A percentile compares a stretch with the other conserved stretches of the same genome.
These are phyloP conservation scores for Platanthera zijinensis DNA, from an alignment of 106 monocot species.

Conservation along the genomic window DNA sequence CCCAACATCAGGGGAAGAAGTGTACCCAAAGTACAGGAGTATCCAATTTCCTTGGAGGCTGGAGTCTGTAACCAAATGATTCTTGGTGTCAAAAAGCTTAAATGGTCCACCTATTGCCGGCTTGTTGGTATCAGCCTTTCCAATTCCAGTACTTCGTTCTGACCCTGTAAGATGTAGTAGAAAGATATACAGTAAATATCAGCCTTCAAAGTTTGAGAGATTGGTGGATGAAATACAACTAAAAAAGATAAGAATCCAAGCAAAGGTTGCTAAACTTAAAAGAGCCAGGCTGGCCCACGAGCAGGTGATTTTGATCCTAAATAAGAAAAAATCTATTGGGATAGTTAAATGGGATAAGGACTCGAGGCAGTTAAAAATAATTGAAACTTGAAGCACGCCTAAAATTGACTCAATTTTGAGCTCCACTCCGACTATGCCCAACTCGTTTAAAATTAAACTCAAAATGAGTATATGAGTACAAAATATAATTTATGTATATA, in stretches of 20 bases:
- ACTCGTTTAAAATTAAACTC: no score
- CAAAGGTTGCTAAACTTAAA: neutral
- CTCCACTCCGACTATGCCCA: no score
- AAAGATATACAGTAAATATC: neutral
- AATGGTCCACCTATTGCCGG: slow-evolving; percentile 92
- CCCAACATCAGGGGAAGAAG: slow-evolving; percentile 89
- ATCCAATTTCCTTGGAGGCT: slow-evolving; percentile 80
- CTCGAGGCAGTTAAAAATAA: neutral
- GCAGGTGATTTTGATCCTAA: neutral
- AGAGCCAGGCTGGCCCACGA: neutral
- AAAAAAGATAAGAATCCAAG: neutral
- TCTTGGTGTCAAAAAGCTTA: slow-evolving; percentile 65
- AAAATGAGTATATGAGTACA: no score
- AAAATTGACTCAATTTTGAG: no score
- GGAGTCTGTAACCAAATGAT: slow-evolving; percentile 55
- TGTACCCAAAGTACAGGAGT: slow-evolving; percentile 95
- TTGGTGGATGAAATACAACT: slow-evolving; percentile 1
- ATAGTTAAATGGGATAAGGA: neutral
- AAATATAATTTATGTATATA: no score
- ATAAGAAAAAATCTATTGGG: neutral
- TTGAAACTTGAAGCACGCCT: no score
- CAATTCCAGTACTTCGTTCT: slow-evolving; percentile 17
- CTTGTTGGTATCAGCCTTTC: slow-evolving; percentile 28
- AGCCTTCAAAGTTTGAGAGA: neutral
- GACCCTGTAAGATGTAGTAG: slow-evolving; percentile 27